Percentiles rank a stretch among this genome's conserved stretches.
phyloP scores from a whole-genome alignment of 2,329 filamentous ascomycete genomes.

The Ambrosiella xylebori region DNA sequence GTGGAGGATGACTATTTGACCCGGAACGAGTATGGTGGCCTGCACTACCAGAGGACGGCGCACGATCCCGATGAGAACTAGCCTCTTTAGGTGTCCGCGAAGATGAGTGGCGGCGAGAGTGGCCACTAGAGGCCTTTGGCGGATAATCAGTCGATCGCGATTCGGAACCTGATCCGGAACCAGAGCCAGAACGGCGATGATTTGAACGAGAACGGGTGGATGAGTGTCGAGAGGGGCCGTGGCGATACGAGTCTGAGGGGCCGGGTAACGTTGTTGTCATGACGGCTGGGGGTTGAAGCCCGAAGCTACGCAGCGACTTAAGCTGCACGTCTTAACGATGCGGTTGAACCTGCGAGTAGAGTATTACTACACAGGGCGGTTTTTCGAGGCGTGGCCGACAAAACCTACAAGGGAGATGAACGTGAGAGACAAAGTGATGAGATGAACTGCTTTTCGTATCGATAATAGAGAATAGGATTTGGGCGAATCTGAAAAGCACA shows the following conservation, averaged over 20 bases:
- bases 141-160: neutral
- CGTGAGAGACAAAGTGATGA: too few species aligned
- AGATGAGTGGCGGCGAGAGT: constrained; percentile 8
- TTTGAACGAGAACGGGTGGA: constrained; percentile 10
- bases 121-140: constrained; percentile 4
- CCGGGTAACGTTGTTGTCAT: constrained; percentile 12
- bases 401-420: too few species aligned
- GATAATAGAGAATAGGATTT: too few species aligned
- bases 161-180: constrained; percentile 11
- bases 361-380: neutral
- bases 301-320: neutral
- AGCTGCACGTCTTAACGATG: constrained; percentile 6
- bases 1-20: constrained; percentile 9
- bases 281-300: constrained; percentile 6
- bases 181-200: constrained; percentile 12
- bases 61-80: constrained; percentile 11
- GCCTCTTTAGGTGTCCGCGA: constrained; percentile 10
- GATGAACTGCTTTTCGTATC: too few species aligned
- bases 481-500: too few species aligned
- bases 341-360: neutral
- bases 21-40: constrained; percentile 6
- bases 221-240: constrained; percentile 11
- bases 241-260: constrained; percentile 11
- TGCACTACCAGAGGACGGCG: constrained; percentile 10
- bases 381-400: neutral